phyloP scores from a whole-genome alignment of 805 yeast genomes.

The fission yeast (Schizosaccharomyces pombe) region DNA sequence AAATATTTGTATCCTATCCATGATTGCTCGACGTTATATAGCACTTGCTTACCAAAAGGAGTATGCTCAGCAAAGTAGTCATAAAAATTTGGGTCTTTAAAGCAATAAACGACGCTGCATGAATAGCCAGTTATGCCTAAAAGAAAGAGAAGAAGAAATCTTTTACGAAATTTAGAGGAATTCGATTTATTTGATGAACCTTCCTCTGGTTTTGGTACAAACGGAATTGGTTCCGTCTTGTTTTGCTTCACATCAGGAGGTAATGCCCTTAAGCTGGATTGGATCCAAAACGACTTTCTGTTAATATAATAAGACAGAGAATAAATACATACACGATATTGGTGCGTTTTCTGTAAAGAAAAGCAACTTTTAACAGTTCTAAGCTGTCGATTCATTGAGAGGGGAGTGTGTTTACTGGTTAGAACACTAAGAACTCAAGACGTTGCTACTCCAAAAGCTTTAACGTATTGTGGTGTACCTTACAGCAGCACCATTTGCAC shows the following conservation, averaged over 20 bases:
- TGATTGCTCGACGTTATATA: background rate
- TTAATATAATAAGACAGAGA: background rate
- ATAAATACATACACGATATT: background rate
- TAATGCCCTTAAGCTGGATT: background rate
- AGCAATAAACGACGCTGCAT: slow-evolving; percentile 35
- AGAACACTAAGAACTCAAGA: no score
- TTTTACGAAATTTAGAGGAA: background rate
- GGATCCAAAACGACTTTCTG: background rate
- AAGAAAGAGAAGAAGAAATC: background rate
- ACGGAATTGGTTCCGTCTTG: no score
- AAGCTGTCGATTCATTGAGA: background rate
- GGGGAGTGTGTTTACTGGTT: no score
- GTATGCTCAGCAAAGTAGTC: slow-evolving; percentile 39
- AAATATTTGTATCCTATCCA: background rate
- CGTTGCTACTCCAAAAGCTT: no score
- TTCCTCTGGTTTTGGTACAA: no score
- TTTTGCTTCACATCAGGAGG: background rate
- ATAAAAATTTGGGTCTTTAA: slow-evolving; percentile 33
- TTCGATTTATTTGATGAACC: no score
- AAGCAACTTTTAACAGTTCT: background rate
- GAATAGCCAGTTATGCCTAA: slow-evolving; percentile 18
- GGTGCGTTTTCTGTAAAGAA: background rate
- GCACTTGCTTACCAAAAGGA: slow-evolving; percentile 32
- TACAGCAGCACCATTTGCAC: no score
- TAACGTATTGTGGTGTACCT: no score